A percentile compares a stretch with the other conserved stretches of the same genome.
Evolutionary conservation across 2,329 filamentous ascomycete species (phyloP).

Genomic region (Epichloe brachyelytri): DNA sequence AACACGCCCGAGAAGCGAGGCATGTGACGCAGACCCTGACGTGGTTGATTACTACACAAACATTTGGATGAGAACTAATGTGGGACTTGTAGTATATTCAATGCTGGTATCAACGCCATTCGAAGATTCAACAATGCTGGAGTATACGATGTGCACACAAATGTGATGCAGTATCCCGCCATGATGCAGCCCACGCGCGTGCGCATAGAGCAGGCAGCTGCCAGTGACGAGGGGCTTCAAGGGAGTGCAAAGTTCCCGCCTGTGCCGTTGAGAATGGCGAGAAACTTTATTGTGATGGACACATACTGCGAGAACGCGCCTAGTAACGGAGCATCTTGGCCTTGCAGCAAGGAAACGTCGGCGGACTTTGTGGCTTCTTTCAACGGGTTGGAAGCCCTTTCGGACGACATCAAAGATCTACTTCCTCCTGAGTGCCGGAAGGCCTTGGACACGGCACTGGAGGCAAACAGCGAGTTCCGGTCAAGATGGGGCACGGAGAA

Average conservation of each 20-base stretch:
- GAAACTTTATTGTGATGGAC: constrained; percentile 46
- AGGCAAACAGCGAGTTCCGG: constrained; percentile 59
- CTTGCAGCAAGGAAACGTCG: constrained; percentile 31
- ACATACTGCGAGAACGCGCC: constrained; percentile 39
- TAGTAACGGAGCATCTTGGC: constrained; percentile 30
- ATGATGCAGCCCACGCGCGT: constrained; percentile 84
- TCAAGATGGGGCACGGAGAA: constrained; percentile 59
- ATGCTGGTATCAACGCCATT: constrained; percentile 55
- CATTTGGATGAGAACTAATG: too few relatives aligned
- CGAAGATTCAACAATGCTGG: constrained; percentile 60
- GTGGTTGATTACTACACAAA: too few relatives aligned
- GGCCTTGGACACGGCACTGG: constrained; percentile 56
- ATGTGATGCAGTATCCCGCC: constrained; percentile 74
- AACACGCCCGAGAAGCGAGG: constrained; percentile 87
- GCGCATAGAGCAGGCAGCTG: constrained; percentile 60
- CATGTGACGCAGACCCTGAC: constrained; percentile 24
- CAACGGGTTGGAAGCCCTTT: constrained; percentile 48
- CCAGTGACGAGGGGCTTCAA: constrained; percentile 19
- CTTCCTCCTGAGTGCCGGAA: constrained; percentile 57
- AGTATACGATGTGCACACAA: constrained; percentile 90
- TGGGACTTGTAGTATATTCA: constrained; percentile 55
- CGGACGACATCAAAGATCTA: constrained; percentile 51
- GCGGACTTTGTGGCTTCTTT: constrained; percentile 38
- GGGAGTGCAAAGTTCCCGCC: constrained; percentile 30
- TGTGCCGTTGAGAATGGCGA: constrained; percentile 34